Evolutionary conservation across 108 stramenopile genomes (phyloP).

Genomic region (Seminavis robusta): DNA sequence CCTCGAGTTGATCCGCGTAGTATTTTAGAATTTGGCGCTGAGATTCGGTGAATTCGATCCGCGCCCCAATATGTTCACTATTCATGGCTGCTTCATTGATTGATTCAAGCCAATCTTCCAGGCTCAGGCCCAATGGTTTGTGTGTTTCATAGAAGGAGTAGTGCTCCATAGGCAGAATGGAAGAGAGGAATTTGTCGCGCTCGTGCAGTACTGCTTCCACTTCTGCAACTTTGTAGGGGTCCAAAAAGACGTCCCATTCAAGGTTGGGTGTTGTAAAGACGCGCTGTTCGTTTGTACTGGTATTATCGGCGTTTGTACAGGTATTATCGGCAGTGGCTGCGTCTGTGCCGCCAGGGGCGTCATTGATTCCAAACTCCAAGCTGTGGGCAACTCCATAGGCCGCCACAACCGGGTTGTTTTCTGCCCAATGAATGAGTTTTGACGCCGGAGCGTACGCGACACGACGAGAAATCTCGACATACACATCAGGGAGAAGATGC

Average conservation of each 20-base stretch:
- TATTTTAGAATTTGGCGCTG: conserved; percentile 40
- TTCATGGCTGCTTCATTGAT: not conserved
- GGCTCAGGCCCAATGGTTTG: too few relatives aligned
- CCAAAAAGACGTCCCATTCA: conserved; percentile 85
- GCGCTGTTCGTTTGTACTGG: too few relatives aligned
- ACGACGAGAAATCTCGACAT: conserved; percentile 76
- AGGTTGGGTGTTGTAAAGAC: conserved; percentile 42
- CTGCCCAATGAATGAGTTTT: conserved; percentile 85
- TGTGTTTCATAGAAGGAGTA: too few relatives aligned
- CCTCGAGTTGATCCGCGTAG: conserved; percentile 53
- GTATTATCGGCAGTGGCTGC: too few relatives aligned
- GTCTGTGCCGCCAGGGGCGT: too few relatives aligned
- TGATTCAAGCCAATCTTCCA: too few relatives aligned
- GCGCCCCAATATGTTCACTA: not conserved
- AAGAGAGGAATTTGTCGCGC: conserved; percentile 43
- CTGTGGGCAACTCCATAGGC: conserved; percentile 77
- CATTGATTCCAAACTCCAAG: conserved; percentile 41
- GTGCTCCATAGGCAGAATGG: too few relatives aligned
- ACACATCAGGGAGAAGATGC: conserved; percentile 82
- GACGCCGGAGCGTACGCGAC: conserved; percentile 47
- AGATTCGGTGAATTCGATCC: not conserved
- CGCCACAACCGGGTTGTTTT: conserved; percentile 89
- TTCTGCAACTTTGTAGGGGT: conserved; percentile 61
- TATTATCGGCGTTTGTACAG: too few relatives aligned
- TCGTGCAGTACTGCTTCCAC: conserved; percentile 68